Percentiles rank a stretch among this genome's conserved stretches.
phyloP scores from a whole-genome alignment of 768 basidiomycete species.

The Leucosporidium creatinivorum region DNA sequence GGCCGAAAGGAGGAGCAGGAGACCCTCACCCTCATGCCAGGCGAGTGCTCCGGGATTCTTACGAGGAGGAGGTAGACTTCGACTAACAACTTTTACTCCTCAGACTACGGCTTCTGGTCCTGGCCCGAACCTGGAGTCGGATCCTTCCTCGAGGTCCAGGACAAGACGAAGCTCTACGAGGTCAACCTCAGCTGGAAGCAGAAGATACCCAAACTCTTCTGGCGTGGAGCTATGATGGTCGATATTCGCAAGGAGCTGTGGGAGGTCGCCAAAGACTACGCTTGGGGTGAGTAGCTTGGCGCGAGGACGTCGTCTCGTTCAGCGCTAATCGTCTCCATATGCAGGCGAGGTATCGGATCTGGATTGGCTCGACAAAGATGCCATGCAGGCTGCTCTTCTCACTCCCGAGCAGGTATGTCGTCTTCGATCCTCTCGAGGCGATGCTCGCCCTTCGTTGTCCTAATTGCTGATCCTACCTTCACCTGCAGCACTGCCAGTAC shows the following conservation, averaged over 20 bases:
- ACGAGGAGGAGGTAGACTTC: too few relatives aligned
- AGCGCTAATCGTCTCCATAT: not conserved
- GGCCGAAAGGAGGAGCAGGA: constrained; percentile 11
- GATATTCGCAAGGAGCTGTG: constrained; percentile 27
- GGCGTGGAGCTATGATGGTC: constrained; percentile 26
- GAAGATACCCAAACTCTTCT: constrained; percentile 30
- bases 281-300: constrained; percentile 17
- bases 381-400: constrained; percentile 13
- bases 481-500: constrained; percentile 27
- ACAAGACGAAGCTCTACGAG: constrained; percentile 21
- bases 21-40: constrained; percentile 24
- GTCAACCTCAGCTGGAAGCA: constrained; percentile 18
- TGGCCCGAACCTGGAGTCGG: constrained; percentile 29
- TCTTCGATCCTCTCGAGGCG: too few relatives aligned
- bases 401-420: constrained; percentile 2
- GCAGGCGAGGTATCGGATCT: constrained; percentile 17
- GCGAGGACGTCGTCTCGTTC: not conserved
- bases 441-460: too few relatives aligned
- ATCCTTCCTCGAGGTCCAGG: constrained; percentile 17
- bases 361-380: constrained; percentile 17
- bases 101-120: constrained; percentile 18
- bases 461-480: too few relatives aligned
- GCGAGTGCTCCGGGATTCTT: not conserved
- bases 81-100: too few relatives aligned
- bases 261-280: constrained; percentile 9